Percentiles rank a stretch among this genome's conserved stretches.
Conservation (phyloP, 2,329 filamentous ascomycete genomes). For the Mycosphaerelloides madeirae region DNA sequence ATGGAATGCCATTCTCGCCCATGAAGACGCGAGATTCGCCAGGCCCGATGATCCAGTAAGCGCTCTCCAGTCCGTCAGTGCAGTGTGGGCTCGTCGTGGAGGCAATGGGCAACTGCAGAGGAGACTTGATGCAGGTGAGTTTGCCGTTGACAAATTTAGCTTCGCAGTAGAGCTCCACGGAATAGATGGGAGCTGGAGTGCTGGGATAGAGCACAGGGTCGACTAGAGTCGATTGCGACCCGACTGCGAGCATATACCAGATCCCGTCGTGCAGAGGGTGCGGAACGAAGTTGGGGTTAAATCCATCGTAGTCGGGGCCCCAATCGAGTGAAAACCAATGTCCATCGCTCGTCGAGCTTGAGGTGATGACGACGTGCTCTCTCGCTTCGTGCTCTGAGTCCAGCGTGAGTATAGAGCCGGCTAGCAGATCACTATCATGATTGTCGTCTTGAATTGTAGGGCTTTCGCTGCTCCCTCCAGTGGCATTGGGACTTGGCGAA, state of each 20-base stretch:
- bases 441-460: too few relatives aligned
- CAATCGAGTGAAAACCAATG: too few relatives aligned
- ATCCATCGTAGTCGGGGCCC: slow-evolving; percentile 2
- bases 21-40: slow-evolving; percentile 57
- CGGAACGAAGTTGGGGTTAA: slow-evolving; percentile 9
- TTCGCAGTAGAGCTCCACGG: slow-evolving; percentile 3
- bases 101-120: background rate
- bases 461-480: too few relatives aligned
- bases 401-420: too few relatives aligned
- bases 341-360: too few relatives aligned
- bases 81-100: slow-evolving; percentile 4
- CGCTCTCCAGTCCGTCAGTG: slow-evolving; percentile 1
- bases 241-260: slow-evolving; percentile 8
- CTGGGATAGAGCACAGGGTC: background rate
- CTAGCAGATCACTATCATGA: too few relatives aligned
- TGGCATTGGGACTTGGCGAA: too few relatives aligned
- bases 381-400: too few relatives aligned
- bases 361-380: too few relatives aligned
- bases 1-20: slow-evolving; percentile 47
- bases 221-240: too few relatives aligned
- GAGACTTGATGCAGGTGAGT: slow-evolving; percentile 1
- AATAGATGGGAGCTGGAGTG: background rate
- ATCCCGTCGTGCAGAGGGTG: slow-evolving; percentile 3
- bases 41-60: slow-evolving; percentile 48
- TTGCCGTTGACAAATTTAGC: slow-evolving; percentile 2